Base-by-base conservation (phyloP, 2,329 filamentous ascomycete genomes). In the Pezicula carpinea region DNA sequence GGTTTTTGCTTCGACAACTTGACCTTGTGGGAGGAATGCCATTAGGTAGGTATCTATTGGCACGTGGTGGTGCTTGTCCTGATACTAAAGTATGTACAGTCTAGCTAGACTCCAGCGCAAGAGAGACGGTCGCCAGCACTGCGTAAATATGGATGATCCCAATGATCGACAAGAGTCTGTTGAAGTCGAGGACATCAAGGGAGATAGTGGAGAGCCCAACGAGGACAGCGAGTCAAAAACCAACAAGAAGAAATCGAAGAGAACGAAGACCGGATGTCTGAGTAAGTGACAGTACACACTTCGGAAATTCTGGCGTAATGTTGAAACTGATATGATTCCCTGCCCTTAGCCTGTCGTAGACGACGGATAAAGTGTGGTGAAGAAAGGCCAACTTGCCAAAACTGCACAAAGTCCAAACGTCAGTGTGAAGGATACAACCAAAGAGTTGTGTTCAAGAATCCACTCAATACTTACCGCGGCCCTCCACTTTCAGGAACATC, bases 361-460 rank as follows among this genome's bases (percentile, higher is more conserved):
- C 85, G 93, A 44, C 87, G 93, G 53, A 97, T 99, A 68, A 99
- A 97, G 69, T 99, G 93, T 66, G 93, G 93, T 52, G 93, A 97
- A 66, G 88, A 89, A 59, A 80, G 85, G 42, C 89, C 89, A 21
- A 85, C 78, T 22, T 93, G 89, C 68, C 82, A 77, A 60, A 95
- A 95, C 62, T 95, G 89, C 68, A 82, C 87, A 69, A 93, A 92
- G 62, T 92, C 87, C 15, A 92, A 91, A 66, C 79, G 89, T 13
- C 75, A 82, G 55, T 95, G 89, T 64, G 87, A 93, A 65, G 89
- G 89, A 44, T 93, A 93, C 65, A 89, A 82, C 56, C 85, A 89
- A 64, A 80, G 85, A 39, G 82, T 93, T 45, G 75, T 89, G 49
- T 93, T 92, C 74, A 92, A 89, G 63, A 78, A 87, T 43, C 83